A percentile compares a stretch with the other conserved stretches of the same genome.
phyloP scores from a whole-genome alignment of 1,284 basidiomycete species.

The Naganishia sp. region DNA sequence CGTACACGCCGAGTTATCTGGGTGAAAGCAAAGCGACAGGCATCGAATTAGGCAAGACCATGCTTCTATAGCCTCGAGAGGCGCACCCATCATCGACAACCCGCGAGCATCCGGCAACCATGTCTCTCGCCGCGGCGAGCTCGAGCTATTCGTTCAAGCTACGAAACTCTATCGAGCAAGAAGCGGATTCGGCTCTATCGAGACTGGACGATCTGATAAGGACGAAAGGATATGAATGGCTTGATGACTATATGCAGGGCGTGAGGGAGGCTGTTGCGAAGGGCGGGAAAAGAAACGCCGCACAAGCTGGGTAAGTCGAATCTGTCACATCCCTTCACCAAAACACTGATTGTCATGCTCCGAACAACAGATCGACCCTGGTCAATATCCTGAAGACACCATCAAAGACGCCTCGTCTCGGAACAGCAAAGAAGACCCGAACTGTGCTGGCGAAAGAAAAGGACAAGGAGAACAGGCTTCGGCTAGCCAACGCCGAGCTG shows the following conservation, averaged over 20 bases:
- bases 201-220: conserved; percentile 46
- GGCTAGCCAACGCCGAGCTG: conserved; percentile 40
- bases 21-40: background rate
- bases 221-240: conserved; percentile 50
- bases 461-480: conserved; percentile 43
- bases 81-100: background rate
- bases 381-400: conserved; percentile 53
- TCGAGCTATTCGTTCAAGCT: conserved; percentile 39
- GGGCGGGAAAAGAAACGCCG: conserved; percentile 23
- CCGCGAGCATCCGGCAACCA: conserved; percentile 12
- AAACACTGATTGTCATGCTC: background rate
- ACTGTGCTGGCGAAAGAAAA: conserved; percentile 43
- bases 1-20: background rate
- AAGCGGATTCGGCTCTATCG: conserved; percentile 41
- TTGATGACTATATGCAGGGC: conserved; percentile 49
- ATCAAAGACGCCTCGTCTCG: conserved; percentile 42
- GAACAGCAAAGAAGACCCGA: conserved; percentile 51
- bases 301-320: conserved; percentile 19
- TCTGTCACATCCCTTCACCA: background rate
- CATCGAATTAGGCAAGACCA: background rate
- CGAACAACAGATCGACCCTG: conserved; percentile 42
- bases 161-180: conserved; percentile 38
- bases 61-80: no score
- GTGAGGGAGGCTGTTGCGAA: conserved; percentile 37
- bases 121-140: conserved; percentile 42